These are phyloP conservation scores for Mallotus japonicus DNA, from an alignment of 441 rosid species.

Conservation along the genomic window DNA sequence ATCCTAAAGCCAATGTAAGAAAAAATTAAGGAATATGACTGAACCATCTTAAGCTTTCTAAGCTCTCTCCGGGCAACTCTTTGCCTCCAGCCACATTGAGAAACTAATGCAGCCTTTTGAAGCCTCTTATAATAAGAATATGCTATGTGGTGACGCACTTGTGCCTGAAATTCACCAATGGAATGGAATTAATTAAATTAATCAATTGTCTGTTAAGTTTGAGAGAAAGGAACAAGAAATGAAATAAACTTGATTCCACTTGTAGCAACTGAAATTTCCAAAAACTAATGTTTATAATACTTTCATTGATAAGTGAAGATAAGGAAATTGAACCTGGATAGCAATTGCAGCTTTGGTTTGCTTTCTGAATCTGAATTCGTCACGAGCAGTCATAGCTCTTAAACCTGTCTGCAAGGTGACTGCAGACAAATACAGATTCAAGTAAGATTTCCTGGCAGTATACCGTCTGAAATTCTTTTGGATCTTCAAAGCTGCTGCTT, in stretches of 20 bases:
- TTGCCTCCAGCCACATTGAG: constrained; percentile 98
- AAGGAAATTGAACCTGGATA: constrained; percentile 63
- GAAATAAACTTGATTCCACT: constrained; percentile 6
- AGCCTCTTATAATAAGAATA: constrained; percentile 73
- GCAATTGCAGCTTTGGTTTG: constrained; percentile 92
- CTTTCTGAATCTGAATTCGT: constrained; percentile 91
- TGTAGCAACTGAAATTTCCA: constrained; percentile 14
- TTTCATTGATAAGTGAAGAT: constrained; percentile 21
- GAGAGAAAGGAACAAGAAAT: not conserved
- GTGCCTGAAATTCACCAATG: constrained; percentile 58
- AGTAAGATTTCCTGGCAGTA: constrained; percentile 67
- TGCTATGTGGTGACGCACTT: constrained; percentile 63
- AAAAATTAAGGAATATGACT: constrained; percentile 25
- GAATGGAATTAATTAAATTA: constrained; percentile 15
- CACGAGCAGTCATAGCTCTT: constrained; percentile 94
- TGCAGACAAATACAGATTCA: constrained; percentile 54
- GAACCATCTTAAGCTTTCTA: constrained; percentile 89
- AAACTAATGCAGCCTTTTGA: constrained; percentile 75
- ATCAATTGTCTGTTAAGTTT: constrained; percentile 6
- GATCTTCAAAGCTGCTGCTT: constrained; percentile 89
- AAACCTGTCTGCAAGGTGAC: constrained; percentile 84
- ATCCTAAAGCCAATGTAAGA: constrained; percentile 19
- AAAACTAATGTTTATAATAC: constrained; percentile 7
- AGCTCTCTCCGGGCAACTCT: constrained; percentile 97
- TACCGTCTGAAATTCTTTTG: constrained; percentile 80